phyloP scores from a whole-genome alignment of 2,329 filamentous ascomycete species.

The Cordyceps militaris region DNA sequence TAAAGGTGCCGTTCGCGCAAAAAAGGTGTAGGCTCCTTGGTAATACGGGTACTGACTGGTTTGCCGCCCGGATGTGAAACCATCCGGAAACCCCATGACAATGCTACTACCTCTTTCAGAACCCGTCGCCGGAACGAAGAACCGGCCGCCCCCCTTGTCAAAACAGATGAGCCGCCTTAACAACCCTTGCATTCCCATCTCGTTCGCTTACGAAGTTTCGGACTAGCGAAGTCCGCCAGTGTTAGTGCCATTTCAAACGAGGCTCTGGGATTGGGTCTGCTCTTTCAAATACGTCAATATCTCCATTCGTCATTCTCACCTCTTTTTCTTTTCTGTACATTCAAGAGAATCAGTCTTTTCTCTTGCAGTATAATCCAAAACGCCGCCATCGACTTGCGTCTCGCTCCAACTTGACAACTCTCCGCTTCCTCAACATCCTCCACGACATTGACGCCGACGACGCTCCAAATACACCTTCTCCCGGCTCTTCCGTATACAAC shows the following conservation, averaged over 20 bases:
- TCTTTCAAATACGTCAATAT: too few relatives aligned
- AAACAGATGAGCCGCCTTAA: neutral
- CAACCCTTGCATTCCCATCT: neutral
- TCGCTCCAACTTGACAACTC: too few relatives aligned
- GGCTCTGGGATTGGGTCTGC: neutral
- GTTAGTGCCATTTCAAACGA: neutral
- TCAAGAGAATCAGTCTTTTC: neutral
- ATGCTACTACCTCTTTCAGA: neutral
- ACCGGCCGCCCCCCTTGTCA: neutral
- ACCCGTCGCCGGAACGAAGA: neutral
- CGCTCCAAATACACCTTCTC: neutral
- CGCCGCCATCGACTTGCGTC: neutral
- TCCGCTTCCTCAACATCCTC: too few relatives aligned
- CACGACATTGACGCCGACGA: neutral
- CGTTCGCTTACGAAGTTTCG: neutral
- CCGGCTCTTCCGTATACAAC: neutral
- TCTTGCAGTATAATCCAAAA: neutral
- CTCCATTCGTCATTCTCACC: neutral
- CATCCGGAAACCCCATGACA: neutral
- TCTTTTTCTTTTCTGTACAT: neutral
- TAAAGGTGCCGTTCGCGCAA: too few relatives aligned
- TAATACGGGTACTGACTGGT: neutral
- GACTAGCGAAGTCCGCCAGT: neutral
- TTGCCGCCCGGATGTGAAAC: slow-evolving; percentile 1
- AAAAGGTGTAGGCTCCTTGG: too few relatives aligned